phyloP scores from a whole-genome alignment of 2,329 filamentous ascomycete species.

The Penicillium corylophilum region DNA sequence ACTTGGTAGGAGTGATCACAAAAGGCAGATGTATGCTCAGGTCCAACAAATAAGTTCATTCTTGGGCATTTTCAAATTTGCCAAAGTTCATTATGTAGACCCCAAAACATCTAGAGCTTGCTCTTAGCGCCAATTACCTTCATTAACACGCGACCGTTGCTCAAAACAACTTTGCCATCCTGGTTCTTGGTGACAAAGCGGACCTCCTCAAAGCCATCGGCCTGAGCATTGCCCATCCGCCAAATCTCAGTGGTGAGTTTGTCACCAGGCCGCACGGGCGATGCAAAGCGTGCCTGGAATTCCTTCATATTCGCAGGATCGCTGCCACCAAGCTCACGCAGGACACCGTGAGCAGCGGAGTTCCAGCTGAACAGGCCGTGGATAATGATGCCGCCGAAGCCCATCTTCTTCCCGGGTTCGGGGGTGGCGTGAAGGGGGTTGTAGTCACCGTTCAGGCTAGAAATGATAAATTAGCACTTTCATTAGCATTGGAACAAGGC shows the following conservation, averaged over 20 bases:
- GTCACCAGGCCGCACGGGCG: slow-evolving; percentile 78
- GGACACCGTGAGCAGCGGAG: slow-evolving; percentile 68
- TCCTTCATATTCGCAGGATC: slow-evolving; percentile 80
- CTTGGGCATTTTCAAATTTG: not conserved
- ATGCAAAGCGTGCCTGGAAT: slow-evolving; percentile 85
- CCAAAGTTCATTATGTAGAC: not conserved
- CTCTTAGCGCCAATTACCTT: slow-evolving; percentile 61
- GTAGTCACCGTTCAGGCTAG: slow-evolving; percentile 84
- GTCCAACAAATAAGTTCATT: not conserved
- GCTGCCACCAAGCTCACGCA: slow-evolving; percentile 71
- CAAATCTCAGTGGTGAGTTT: slow-evolving; percentile 80
- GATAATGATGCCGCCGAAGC: slow-evolving; percentile 84
- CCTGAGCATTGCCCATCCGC: slow-evolving; percentile 62
- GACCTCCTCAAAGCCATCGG: slow-evolving; percentile 73
- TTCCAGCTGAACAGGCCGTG: slow-evolving; percentile 91
- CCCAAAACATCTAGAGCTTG: slow-evolving; percentile 55
- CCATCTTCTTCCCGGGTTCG: slow-evolving; percentile 83
- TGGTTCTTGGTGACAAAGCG: slow-evolving; percentile 76
- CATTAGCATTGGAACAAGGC: not conserved
- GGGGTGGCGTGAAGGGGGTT: slow-evolving; percentile 89
- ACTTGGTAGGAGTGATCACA: not conserved
- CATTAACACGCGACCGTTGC: slow-evolving; percentile 79
- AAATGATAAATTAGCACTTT: not conserved
- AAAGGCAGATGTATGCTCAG: not conserved
- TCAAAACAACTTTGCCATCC: slow-evolving; percentile 79